A percentile compares a stretch with the other conserved stretches of the same genome.
These are phyloP conservation scores for Quercus glauca DNA, from an alignment of 306 rosid genomes.

Conservation along the genomic window DNA sequence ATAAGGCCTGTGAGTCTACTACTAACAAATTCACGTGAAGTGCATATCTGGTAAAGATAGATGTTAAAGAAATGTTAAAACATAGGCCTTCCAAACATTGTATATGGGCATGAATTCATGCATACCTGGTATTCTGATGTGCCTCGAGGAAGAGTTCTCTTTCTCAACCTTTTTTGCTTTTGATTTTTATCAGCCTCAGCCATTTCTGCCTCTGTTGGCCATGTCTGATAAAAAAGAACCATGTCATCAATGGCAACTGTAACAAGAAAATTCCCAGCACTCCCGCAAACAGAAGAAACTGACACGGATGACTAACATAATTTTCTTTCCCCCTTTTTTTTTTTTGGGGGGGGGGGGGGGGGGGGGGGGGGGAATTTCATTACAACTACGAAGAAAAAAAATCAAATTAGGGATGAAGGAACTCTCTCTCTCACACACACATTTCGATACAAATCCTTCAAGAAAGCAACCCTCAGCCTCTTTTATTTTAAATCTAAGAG, in stretches of 20 bases:
- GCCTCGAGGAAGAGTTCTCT: conserved; percentile 68
- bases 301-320: not conserved
- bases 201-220: conserved; percentile 95
- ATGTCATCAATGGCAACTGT: not conserved
- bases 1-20: conserved; percentile 10
- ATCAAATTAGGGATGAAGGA: not conserved
- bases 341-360: too few species aligned
- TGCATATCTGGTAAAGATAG: conserved; percentile 4
- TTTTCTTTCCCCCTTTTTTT: not conserved
- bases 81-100: not conserved
- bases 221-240: conserved; percentile 52
- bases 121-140: conserved; percentile 95
- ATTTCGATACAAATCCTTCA: not conserved
- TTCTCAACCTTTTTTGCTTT: conserved; percentile 54
- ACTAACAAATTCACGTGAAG: conserved; percentile 1
- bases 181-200: conserved; percentile 55
- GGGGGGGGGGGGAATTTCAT: too few species aligned
- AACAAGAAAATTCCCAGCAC: not conserved
- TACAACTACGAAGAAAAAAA: too few species aligned
- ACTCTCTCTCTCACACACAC: not conserved
- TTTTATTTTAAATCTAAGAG: not conserved
- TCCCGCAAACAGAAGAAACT: not conserved
- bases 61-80: not conserved
- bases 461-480: not conserved
- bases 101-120: conserved; percentile 2